A percentile compares a stretch with the other conserved stretches of the same genome.
These are phyloP conservation scores for Galerina marginata DNA, from an alignment of 768 basidiomycete genomes.

Conservation along the genomic window DNA sequence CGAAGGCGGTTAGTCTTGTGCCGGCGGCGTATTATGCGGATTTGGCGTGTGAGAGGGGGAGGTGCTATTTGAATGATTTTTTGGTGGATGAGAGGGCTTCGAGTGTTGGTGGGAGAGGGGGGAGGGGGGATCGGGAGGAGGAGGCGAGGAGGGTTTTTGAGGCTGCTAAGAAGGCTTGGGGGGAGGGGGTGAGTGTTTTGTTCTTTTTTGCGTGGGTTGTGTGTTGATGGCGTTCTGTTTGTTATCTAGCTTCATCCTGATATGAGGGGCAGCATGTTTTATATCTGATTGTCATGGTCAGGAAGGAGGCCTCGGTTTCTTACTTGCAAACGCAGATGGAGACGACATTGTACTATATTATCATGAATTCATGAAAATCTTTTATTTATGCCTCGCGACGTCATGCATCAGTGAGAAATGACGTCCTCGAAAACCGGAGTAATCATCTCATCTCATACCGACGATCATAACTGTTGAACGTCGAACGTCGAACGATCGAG, in stretches of 20 bases:
- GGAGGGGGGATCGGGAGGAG: slow-evolving; percentile 41
- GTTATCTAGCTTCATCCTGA: slow-evolving; percentile 52
- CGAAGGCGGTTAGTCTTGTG: slow-evolving; percentile 81
- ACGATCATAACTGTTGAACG: too few species aligned
- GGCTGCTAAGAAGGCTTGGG: slow-evolving; percentile 56
- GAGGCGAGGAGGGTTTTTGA: slow-evolving; percentile 45
- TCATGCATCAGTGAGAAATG: too few species aligned
- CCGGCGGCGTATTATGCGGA: slow-evolving; percentile 86
- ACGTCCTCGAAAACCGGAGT: too few species aligned
- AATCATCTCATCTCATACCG: too few species aligned
- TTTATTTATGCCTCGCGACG: too few species aligned
- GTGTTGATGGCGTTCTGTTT: background rate
- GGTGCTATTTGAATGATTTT: slow-evolving; percentile 78
- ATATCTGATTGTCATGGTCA: slow-evolving; percentile 48
- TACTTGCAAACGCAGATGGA: too few species aligned
- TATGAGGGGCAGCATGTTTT: slow-evolving; percentile 74
- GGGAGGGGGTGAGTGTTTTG: slow-evolving; percentile 49
- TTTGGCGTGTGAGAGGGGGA: slow-evolving; percentile 79
- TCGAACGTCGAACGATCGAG: too few species aligned
- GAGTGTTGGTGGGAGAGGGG: slow-evolving; percentile 30
- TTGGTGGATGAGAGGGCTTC: slow-evolving; percentile 59
- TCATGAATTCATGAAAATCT: too few species aligned
- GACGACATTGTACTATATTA: too few species aligned
- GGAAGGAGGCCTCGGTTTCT: too few species aligned
- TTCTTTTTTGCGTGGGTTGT: background rate